Percentiles rank a stretch among this genome's conserved stretches.
These are phyloP conservation scores for Laguncularia racemosa DNA, from an alignment of 345 rosid genomes.

Conservation along the genomic window DNA sequence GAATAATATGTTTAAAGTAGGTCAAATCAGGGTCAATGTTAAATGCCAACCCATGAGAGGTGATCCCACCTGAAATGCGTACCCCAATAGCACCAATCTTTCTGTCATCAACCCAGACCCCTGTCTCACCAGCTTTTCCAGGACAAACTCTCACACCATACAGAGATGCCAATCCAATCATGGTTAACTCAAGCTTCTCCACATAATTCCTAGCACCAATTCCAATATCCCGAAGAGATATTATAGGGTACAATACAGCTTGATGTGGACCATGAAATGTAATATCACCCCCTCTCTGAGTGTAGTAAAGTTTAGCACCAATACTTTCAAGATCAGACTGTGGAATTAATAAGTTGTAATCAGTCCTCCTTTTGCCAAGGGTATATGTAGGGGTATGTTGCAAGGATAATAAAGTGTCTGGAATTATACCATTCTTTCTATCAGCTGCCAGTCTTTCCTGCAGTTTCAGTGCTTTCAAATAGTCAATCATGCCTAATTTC, in stretches of 20 bases:
- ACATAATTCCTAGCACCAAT: conserved; percentile 75
- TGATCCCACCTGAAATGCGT: conserved; percentile 61
- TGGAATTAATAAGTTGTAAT: conserved; percentile 66
- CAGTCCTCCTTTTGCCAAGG: conserved; percentile 66
- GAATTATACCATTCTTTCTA: conserved; percentile 47
- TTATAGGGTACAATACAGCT: conserved; percentile 69
- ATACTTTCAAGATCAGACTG: conserved; percentile 49
- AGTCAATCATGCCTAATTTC: conserved; percentile 67
- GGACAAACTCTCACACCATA: conserved; percentile 66
- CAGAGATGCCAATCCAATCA: conserved; percentile 65
- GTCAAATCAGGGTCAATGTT: conserved; percentile 73
- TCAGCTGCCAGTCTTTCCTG: conserved; percentile 56
- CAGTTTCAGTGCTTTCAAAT: conserved; percentile 69
- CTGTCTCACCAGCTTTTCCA: conserved; percentile 69
- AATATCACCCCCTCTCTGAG: conserved; percentile 89
- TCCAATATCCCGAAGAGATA: conserved; percentile 61
- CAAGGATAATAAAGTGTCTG: conserved; percentile 64
- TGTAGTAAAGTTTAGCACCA: conserved; percentile 85
- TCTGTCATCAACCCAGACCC: conserved; percentile 86
- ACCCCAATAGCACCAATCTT: conserved; percentile 94
- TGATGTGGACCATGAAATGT: conserved; percentile 90
- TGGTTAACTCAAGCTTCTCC: conserved; percentile 63
- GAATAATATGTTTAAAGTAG: conserved; percentile 83
- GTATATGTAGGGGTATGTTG: conserved; percentile 90
- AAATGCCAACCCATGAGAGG: conserved; percentile 86